Base-by-base conservation (phyloP, 352 stramenopile species). In the Halophytophthora polymorphica region DNA sequence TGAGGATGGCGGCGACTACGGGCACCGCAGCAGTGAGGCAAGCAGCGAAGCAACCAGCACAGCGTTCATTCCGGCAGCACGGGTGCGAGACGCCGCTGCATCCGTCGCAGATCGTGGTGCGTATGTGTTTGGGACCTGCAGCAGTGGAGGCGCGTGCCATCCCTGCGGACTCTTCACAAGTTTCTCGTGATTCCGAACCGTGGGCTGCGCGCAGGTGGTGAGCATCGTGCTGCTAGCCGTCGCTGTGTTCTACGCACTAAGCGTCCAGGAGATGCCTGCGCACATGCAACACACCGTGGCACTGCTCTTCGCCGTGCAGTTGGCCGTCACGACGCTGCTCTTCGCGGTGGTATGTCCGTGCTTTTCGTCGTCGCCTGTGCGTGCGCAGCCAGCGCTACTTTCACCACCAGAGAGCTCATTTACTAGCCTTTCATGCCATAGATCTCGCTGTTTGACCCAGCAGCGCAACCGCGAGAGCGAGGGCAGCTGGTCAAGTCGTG, bases 361-460 rank as follows among this genome's bases (percentile, higher is more conserved):
- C 12, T 12, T 12, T 6, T 34, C 29, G 6, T 34, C 29, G 6
- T 12, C 3, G 6, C 18, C 46, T 49, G 23, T 15, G 48, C 36
- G 38, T 18, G 14, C 5, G 15, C 10, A n/a, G n/a, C n/a, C 8
- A 22, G 19, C 7, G n/a, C 13, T 3, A 29, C 6, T 29, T 31
- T 13, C 29, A 14, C 17, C 31, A 43, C 19, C 12, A 3, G 14
- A 15, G 3, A 11, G 12, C 13, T 21, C 36, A 15, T 2, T 47
- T 41, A 28, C 17, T 52, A n/a, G n/a, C 29, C 6, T 15, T 2
- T 22, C 22, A 2, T 29, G 36, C 45, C n/a, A n/a, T n/a, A 88
- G 77, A 88, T 88, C 35, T 82, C 74, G 18, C 45, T 75, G 6
- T 57, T 77, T 21, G 68, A 86, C 37, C 70, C 77, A 4, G 67